Percentiles rank a stretch among this genome's conserved stretches.
These are phyloP conservation scores for Hemisphaericaspora xylofermentans DNA, from an alignment of 1,139 yeast species.

Conservation along the genomic window DNA sequence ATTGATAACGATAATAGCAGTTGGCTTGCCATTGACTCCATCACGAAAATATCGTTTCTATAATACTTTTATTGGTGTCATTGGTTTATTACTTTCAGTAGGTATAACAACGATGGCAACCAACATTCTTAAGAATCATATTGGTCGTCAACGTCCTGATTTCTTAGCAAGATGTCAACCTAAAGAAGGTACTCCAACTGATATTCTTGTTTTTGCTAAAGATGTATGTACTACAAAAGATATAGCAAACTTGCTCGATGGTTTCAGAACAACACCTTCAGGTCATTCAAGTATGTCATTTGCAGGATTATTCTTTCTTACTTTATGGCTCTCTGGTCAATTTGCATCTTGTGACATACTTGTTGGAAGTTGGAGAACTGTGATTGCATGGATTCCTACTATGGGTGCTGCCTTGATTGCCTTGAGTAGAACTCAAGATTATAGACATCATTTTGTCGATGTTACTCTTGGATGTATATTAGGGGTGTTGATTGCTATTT, in stretches of 20 bases:
- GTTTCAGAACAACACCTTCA: slow-evolving; percentile 77
- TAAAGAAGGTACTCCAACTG: slow-evolving; percentile 43
- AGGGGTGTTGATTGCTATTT: slow-evolving; percentile 41
- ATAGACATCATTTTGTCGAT: slow-evolving; percentile 76
- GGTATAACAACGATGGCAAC: slow-evolving; percentile 45
- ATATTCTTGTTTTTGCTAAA: slow-evolving; percentile 49
- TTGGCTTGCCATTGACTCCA: slow-evolving; percentile 29
- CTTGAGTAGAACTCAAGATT: slow-evolving; percentile 71
- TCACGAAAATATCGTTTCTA: slow-evolving; percentile 35
- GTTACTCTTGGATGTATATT: slow-evolving; percentile 58
- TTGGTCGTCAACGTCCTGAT: slow-evolving; percentile 80
- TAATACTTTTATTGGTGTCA: slow-evolving; percentile 37
- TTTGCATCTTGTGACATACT: slow-evolving; percentile 33
- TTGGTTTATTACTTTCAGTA: slow-evolving; percentile 41
- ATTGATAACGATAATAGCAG: slow-evolving; percentile 21
- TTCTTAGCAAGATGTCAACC: slow-evolving; percentile 72
- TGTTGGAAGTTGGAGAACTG: slow-evolving; percentile 57
- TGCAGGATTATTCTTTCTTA: slow-evolving; percentile 63
- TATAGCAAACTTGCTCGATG: slow-evolving; percentile 52
- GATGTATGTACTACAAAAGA: slow-evolving; percentile 62
- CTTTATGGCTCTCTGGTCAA: slow-evolving; percentile 68
- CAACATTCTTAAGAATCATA: slow-evolving; percentile 61
- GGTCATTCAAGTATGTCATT: slow-evolving; percentile 70
- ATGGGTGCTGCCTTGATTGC: slow-evolving; percentile 67
- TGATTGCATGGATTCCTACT: slow-evolving; percentile 35